phyloP scores from a whole-genome alignment of 202 grass and related monocot genomes.

The Hordeum pubiflorum region DNA sequence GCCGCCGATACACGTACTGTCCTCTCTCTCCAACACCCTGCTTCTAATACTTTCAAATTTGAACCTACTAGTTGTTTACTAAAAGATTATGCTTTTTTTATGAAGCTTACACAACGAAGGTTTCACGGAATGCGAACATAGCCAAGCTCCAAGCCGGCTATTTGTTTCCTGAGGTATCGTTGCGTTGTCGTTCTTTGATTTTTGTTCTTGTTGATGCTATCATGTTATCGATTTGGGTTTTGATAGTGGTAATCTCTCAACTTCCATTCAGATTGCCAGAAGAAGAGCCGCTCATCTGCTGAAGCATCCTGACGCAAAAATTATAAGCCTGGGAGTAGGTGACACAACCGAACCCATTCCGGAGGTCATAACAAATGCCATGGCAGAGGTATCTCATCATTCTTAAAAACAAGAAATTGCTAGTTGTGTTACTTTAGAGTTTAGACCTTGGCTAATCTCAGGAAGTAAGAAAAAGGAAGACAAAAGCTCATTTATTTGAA shows the following conservation, averaged over 20 bases:
- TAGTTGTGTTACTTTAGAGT: background rate
- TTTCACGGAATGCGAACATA: conserved; percentile 82
- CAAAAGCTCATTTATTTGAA: background rate
- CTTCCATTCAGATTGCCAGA: conserved; percentile 53
- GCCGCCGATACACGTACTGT: conserved; percentile 23
- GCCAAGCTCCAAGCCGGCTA: conserved; percentile 87
- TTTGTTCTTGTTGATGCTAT: background rate
- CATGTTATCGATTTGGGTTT: background rate
- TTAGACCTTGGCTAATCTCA: background rate
- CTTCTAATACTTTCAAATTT: background rate
- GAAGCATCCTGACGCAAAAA: conserved; percentile 71
- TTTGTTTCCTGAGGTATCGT: conserved; percentile 73
- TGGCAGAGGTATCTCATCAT: conserved; percentile 54
- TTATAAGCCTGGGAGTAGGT: conserved; percentile 92
- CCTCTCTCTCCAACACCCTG: background rate
- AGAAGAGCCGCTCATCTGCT: conserved; percentile 66
- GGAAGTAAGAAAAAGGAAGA: background rate
- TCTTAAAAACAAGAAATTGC: background rate
- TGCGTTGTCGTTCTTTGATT: background rate
- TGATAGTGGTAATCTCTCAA: background rate
- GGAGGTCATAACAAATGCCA: conserved; percentile 69
- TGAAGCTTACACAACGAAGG: conserved; percentile 82
- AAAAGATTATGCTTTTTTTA: background rate
- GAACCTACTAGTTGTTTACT: background rate
- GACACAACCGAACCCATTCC: conserved; percentile 90